Conservation (phyloP, 441 rosid genomes). For the Jatropha multifida region DNA sequence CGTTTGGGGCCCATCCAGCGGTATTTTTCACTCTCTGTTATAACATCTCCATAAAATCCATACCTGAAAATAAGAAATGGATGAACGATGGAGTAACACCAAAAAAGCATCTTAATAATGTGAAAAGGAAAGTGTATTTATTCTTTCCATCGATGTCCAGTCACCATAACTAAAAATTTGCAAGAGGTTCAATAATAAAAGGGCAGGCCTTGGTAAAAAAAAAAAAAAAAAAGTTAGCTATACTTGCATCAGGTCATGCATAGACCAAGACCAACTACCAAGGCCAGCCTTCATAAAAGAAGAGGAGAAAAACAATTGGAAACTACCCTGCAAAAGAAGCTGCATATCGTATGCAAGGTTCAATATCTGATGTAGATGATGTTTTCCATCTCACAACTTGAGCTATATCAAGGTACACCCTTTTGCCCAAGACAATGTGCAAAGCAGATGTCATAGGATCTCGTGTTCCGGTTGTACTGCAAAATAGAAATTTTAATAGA, state of each 20-base stretch:
- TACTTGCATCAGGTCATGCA: background rate
- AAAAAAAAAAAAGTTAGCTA: background rate
- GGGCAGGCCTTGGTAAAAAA: background rate
- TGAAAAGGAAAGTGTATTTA: background rate
- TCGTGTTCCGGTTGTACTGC: constrained; percentile 92
- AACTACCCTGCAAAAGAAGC: constrained; percentile 98
- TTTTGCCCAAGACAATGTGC: constrained; percentile 84
- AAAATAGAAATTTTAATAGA: constrained; percentile 17
- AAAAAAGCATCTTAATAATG: background rate
- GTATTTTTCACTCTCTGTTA: constrained; percentile 85
- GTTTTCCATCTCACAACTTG: constrained; percentile 95
- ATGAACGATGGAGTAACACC: constrained; percentile 21
- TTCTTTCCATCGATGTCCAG: background rate
- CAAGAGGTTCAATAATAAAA: background rate
- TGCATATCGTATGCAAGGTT: constrained; percentile 87
- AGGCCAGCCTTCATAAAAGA: background rate
- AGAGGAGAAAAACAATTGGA: constrained; percentile 16
- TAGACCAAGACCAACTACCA: background rate
- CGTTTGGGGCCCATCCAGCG: constrained; percentile 99
- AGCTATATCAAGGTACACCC: constrained; percentile 74
- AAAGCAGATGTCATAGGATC: constrained; percentile 90
- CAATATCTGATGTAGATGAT: constrained; percentile 51
- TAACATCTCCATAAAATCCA: constrained; percentile 97
- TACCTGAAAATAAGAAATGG: constrained; percentile 47
- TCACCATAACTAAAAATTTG: background rate